These are phyloP conservation scores for Wickerhamiella galacta DNA, from an alignment of 805 yeast genomes.

Conservation along the genomic window DNA sequence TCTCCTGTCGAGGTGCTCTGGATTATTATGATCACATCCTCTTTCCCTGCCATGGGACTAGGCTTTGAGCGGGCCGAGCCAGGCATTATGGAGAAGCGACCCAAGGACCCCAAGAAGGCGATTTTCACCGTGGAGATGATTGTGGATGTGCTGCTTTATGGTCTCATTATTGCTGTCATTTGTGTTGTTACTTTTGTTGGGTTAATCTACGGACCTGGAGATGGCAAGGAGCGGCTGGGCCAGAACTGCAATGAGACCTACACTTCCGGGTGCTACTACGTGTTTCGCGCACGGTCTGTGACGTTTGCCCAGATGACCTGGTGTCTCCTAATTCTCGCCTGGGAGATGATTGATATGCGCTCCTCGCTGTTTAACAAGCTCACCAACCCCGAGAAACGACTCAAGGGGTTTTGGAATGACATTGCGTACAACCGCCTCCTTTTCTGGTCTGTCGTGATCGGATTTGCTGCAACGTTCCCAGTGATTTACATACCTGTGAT, in stretches of 20 bases:
- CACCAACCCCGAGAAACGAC: constrained; percentile 44
- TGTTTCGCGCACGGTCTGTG: constrained; percentile 60
- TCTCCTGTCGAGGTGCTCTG: constrained; percentile 68
- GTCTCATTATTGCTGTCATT: constrained; percentile 53
- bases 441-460: constrained; percentile 65
- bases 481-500: constrained; percentile 81
- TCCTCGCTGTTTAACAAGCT: constrained; percentile 57
- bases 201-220: constrained; percentile 48
- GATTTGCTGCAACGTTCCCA: constrained; percentile 59
- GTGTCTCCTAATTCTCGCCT: constrained; percentile 66
- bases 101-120: constrained; percentile 36
- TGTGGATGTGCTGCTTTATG: constrained; percentile 54
- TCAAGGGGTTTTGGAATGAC: constrained; percentile 43
- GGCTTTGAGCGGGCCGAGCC: constrained; percentile 51
- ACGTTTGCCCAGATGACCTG: constrained; percentile 74
- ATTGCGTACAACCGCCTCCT: constrained; percentile 60
- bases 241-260: constrained; percentile 39
- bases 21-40: constrained; percentile 63
- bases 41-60: constrained; percentile 74
- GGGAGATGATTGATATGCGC: constrained; percentile 67
- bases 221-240: constrained; percentile 41
- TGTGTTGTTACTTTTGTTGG: constrained; percentile 53
- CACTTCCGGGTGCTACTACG: constrained; percentile 36
- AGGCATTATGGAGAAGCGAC: constrained; percentile 48
- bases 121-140: constrained; percentile 54